A percentile compares a stretch with the other conserved stretches of the same genome.
Conservation (phyloP, 768 basidiomycete species). For the Tremella mesenterica region DNA sequence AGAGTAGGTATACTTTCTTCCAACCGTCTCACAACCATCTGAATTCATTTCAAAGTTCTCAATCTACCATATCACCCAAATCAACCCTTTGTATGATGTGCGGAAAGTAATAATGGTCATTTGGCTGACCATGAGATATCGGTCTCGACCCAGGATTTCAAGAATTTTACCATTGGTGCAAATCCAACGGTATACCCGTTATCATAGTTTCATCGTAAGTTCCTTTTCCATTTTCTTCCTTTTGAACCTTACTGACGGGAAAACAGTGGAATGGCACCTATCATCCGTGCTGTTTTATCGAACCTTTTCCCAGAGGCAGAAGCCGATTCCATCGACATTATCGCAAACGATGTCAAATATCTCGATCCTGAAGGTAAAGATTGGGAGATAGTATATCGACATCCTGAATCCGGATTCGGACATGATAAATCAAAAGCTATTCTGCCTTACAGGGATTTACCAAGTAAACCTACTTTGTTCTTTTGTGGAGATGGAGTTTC, state of each 20-base stretch:
- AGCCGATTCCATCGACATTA: constrained; percentile 74
- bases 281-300: constrained; percentile 83
- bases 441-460: constrained; percentile 69
- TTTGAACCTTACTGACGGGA: neutral
- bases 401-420: constrained; percentile 80
- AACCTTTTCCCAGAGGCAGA: constrained; percentile 66
- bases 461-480: constrained; percentile 66
- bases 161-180: constrained; percentile 77
- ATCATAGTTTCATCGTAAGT: constrained; percentile 83
- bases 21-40: neutral
- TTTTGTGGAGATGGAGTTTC: constrained; percentile 98
- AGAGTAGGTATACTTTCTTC: constrained; percentile 50
- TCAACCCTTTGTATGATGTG: no score
- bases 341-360: constrained; percentile 78
- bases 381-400: constrained; percentile 68
- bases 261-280: constrained; percentile 84
- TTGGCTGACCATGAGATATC: constrained; percentile 75
- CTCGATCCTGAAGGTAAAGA: constrained; percentile 59
- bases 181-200: constrained; percentile 67
- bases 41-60: neutral
- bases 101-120: no score
- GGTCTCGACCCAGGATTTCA: constrained; percentile 80
- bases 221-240: neutral
- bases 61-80: neutral
- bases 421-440: constrained; percentile 97